These are phyloP conservation scores for Cutaneotrichosporon daszewskae DNA, from an alignment of 1,284 basidiomycete genomes.

Conservation along the genomic window DNA sequence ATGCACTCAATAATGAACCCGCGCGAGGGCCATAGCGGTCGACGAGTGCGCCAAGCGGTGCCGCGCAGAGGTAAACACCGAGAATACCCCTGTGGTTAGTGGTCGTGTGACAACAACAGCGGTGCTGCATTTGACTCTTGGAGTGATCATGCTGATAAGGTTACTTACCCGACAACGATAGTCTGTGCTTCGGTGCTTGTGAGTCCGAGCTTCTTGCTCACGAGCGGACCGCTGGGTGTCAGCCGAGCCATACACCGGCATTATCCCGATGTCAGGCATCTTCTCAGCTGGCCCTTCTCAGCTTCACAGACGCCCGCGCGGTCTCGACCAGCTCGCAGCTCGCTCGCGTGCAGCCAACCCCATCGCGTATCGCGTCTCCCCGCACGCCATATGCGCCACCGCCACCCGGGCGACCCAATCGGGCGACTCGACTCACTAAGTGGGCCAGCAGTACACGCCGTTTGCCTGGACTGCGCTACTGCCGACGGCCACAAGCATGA, in stretches of 20 bases:
- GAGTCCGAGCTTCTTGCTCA: constrained; percentile 31
- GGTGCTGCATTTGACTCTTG: neutral
- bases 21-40: constrained; percentile 44
- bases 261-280: no score
- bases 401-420: neutral
- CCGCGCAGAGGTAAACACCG: constrained; percentile 46
- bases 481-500: constrained; percentile 37
- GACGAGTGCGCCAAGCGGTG: constrained; percentile 41
- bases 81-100: constrained; percentile 37
- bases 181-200: constrained; percentile 40
- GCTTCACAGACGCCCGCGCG: no score
- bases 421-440: constrained; percentile 29
- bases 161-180: constrained; percentile 43
- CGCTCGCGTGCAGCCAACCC: no score
- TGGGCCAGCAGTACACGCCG: constrained; percentile 49
- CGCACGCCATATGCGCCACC: neutral
- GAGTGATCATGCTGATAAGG: neutral
- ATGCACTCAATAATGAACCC: constrained; percentile 39
- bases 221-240: constrained; percentile 38
- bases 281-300: no score
- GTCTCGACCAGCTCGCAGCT: no score
- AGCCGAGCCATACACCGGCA: no score
- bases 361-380: no score
- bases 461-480: constrained; percentile 43
- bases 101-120: no score